Evolutionary conservation across 2,329 filamentous ascomycete genomes (phyloP), one percentile per base, ranked within the genome.

Genomic region (Lecanicillium sp.): DNA sequence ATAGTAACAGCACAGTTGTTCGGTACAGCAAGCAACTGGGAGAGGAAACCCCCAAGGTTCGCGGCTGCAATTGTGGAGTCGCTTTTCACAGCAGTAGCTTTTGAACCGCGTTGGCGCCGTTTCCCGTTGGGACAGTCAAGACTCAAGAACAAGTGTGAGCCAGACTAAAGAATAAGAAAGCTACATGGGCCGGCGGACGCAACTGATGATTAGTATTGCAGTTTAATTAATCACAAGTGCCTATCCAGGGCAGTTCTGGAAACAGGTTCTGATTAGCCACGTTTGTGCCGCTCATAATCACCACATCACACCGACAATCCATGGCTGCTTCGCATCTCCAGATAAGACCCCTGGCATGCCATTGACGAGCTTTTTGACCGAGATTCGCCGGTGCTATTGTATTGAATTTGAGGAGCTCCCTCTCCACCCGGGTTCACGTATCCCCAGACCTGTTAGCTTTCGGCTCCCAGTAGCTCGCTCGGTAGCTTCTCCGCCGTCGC

Each of bases 381-480:
- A 47, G 36, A 35, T 35, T 47, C 36, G 36, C 37, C 29, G 35
- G 37, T 47, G 36, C 44, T 27, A 40, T 33, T 20, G 21, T n/a
- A 26, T 40, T 42, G 21, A 26, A 12, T 11, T 14, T 26, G 15
- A 48, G 29, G 24, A 37, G 5, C 32, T 21, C 42, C 15, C n/a
- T 29, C 21, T 38, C 39, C 37, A 48, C 38, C 33, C 20, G 17
- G 21, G 33, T 37, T 42, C 30, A 37, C 17, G 27, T 43, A n/a
- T 32, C 21, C 21, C 33, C 15, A 32, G n/a, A 33, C 20, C 41
- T 41, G 19, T n/a, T 58, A 57, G 21, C 54, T 52, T 30, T 59
- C 53, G 39, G 53, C 58, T 24, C 54, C 54, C 44, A 62, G 66
- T 36, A 19, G 23, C 21, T 35, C n/a, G 23, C 21, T 35, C n/a